Conservation (phyloP, 2,329 filamentous ascomycete species). For the Colletotrichum cordylinicola region DNA sequence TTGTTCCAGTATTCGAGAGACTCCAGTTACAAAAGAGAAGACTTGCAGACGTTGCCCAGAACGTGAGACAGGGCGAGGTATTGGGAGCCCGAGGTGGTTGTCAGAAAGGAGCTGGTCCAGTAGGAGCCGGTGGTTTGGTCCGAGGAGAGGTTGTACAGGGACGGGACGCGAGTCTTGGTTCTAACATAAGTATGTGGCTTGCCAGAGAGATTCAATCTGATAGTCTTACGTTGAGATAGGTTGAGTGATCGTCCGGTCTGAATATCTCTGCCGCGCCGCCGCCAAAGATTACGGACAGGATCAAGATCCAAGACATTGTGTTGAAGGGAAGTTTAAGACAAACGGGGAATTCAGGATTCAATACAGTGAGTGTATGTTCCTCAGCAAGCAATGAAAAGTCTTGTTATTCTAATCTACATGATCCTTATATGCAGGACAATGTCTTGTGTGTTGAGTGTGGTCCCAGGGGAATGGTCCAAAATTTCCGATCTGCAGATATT, state of each 20-base stretch:
- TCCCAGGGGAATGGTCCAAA: too few relatives aligned
- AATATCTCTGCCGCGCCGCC: not conserved
- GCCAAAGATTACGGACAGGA: not conserved
- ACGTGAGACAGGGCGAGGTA: not conserved
- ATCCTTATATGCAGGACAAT: not conserved
- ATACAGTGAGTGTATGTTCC: not conserved
- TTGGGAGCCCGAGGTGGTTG: not conserved
- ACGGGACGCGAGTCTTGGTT: fast-evolving
- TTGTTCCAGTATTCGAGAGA: not conserved
- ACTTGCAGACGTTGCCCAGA: not conserved
- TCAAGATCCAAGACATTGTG: not conserved
- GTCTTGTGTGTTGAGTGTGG: not conserved
- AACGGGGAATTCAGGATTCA: too few relatives aligned
- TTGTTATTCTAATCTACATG: too few relatives aligned
- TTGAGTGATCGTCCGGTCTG: fast-evolving
- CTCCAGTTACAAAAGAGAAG: fast-evolving
- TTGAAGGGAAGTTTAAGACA: too few relatives aligned
- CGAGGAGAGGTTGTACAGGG: not conserved
- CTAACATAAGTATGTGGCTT: fast-evolving
- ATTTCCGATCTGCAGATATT: not conserved
- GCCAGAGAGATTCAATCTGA: not conserved
- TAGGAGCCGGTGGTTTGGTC: not conserved
- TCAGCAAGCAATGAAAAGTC: too few relatives aligned
- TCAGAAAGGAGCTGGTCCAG: not conserved
- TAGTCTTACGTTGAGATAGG: fast-evolving